These are phyloP conservation scores for Pichia phayaonensis DNA, from an alignment of 805 yeast species.

Conservation along the genomic window DNA sequence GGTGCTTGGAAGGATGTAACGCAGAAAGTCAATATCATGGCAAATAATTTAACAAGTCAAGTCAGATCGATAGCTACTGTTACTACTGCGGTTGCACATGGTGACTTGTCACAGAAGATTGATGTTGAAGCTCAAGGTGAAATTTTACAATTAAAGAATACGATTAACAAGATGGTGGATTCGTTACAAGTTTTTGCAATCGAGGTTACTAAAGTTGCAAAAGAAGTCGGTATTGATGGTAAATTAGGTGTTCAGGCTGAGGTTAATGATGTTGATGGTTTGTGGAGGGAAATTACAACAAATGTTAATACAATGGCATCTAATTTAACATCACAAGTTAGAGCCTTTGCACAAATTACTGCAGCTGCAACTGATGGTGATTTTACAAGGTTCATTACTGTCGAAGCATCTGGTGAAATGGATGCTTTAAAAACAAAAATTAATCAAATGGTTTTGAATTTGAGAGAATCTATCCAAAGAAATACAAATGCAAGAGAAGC, in stretches of 20 bases:
- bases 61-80: slow-evolving; percentile 86
- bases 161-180: slow-evolving; percentile 91
- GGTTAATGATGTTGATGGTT: slow-evolving; percentile 82
- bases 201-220: slow-evolving; percentile 84
- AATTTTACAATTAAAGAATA: slow-evolving; percentile 73
- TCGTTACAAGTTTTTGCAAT: slow-evolving; percentile 80
- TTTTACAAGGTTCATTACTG: slow-evolving; percentile 82
- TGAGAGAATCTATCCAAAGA: slow-evolving; percentile 83
- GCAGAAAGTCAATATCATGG: slow-evolving; percentile 87
- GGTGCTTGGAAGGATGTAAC: slow-evolving; percentile 88
- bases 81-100: slow-evolving; percentile 87
- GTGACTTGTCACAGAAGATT: slow-evolving; percentile 78
- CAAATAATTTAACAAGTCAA: slow-evolving; percentile 77
- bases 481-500: slow-evolving; percentile 93
- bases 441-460: slow-evolving; percentile 77
- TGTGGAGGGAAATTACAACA: slow-evolving; percentile 87
- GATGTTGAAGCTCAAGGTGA: slow-evolving; percentile 90
- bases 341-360: slow-evolving; percentile 89
- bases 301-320: slow-evolving; percentile 92
- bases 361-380: slow-evolving; percentile 95
- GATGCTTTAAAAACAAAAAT: slow-evolving; percentile 56
- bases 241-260: slow-evolving; percentile 89
- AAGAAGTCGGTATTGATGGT: slow-evolving; percentile 91
- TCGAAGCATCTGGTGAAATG: slow-evolving; percentile 91
- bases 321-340: slow-evolving; percentile 84